A percentile compares a stretch with the other conserved stretches of the same genome.
Evolutionary conservation across 371 early-diverging fungal species (phyloP).

Genomic region (Entomophthora muscae): DNA sequence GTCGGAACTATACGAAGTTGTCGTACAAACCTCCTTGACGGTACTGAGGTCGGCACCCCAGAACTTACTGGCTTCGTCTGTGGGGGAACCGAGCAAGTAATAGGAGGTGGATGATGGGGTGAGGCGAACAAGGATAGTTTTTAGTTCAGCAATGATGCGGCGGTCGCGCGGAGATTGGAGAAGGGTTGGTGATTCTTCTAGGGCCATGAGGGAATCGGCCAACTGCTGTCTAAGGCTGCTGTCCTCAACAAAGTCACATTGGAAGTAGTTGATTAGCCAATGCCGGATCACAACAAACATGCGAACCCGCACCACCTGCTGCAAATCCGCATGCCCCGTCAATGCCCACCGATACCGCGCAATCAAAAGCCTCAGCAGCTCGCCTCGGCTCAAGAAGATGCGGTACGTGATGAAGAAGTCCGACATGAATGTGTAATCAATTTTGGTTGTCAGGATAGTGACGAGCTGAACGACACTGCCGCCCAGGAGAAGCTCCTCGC

Average conservation of each 20-base stretch:
- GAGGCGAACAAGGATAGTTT: not conserved
- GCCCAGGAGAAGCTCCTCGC: not conserved
- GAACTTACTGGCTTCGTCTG: slow-evolving; percentile 29
- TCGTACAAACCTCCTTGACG: no score
- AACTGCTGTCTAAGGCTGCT: slow-evolving; percentile 24
- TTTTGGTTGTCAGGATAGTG: slow-evolving; percentile 34
- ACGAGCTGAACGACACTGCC: slow-evolving; percentile 19
- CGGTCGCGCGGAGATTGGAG: slow-evolving; percentile 8
- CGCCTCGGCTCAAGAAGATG: slow-evolving; percentile 33
- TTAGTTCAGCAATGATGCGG: slow-evolving; percentile 7
- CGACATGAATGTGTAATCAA: slow-evolving; percentile 49
- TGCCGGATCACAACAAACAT: slow-evolving; percentile 45
- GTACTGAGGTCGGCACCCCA: slow-evolving; percentile 14
- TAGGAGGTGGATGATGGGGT: slow-evolving; percentile 20
- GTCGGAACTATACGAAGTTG: no score
- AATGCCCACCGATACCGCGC: slow-evolving; percentile 42
- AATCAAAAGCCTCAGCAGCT: slow-evolving; percentile 31
- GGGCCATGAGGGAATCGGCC: slow-evolving; percentile 20
- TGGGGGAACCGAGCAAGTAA: slow-evolving; percentile 25
- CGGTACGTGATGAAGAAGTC: slow-evolving; percentile 54
- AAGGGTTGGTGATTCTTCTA: not conserved
- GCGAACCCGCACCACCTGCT: slow-evolving; percentile 33
- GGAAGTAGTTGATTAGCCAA: slow-evolving; percentile 45
- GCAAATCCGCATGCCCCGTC: slow-evolving; percentile 12
- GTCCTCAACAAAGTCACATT: slow-evolving; percentile 35